Conservation (phyloP, 2,329 filamentous ascomycete genomes). For the Aspergillus hiratsukae region DNA sequence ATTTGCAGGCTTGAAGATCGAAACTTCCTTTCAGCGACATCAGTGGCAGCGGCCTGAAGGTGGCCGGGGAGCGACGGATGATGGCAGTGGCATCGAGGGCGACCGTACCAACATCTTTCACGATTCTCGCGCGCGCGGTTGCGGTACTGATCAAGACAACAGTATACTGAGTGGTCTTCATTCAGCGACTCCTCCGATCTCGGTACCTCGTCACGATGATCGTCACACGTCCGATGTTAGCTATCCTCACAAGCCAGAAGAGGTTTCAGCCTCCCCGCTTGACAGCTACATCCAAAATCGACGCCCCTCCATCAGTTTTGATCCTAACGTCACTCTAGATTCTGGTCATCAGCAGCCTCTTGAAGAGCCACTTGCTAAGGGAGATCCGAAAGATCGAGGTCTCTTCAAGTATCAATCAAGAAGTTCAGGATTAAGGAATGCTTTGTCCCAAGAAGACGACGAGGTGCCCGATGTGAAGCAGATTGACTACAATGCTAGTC, state of each 20-base stretch:
- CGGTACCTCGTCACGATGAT: slow-evolving; percentile 40
- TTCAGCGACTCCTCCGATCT: slow-evolving; percentile 42
- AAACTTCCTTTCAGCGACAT: slow-evolving; percentile 32
- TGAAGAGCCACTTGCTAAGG: slow-evolving; percentile 36
- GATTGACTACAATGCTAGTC: slow-evolving; percentile 17
- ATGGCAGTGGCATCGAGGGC: slow-evolving; percentile 35
- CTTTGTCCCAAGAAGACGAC: slow-evolving; percentile 33
- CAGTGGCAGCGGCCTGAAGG: slow-evolving; percentile 24
- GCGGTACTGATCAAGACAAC: slow-evolving; percentile 38
- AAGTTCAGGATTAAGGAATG: slow-evolving; percentile 32
- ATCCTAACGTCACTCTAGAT: slow-evolving; percentile 38
- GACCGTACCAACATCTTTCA: slow-evolving; percentile 32
- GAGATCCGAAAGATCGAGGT: slow-evolving; percentile 20
- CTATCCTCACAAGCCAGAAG: slow-evolving; percentile 21
- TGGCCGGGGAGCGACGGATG: slow-evolving; percentile 20
- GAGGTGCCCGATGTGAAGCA: slow-evolving; percentile 12
- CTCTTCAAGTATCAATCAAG: slow-evolving; percentile 27
- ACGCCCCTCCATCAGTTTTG: slow-evolving; percentile 41
- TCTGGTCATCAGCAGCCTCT: slow-evolving; percentile 35
- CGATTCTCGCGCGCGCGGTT: slow-evolving; percentile 29
- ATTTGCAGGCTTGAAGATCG: slow-evolving; percentile 35
- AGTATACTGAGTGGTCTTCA: slow-evolving; percentile 37
- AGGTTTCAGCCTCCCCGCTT: slow-evolving; percentile 34
- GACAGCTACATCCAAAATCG: slow-evolving; percentile 40
- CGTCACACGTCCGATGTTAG: slow-evolving; percentile 8